Conservation (phyloP, 1,139 yeast species). For the Yamadazyma atmosphaerica region DNA sequence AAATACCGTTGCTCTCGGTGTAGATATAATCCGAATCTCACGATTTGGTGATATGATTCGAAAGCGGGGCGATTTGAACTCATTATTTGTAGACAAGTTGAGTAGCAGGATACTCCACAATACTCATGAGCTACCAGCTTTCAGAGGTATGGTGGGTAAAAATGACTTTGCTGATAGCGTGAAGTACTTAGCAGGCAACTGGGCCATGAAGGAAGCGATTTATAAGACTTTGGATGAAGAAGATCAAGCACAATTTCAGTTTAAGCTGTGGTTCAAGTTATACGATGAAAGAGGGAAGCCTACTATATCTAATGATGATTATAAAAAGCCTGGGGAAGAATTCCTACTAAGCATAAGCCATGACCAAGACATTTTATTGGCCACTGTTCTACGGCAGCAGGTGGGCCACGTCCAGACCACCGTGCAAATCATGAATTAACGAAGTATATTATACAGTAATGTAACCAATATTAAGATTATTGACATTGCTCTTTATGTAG, state of each 20-base stretch:
- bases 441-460: no score
- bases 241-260: conserved; percentile 53
- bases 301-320: conserved; percentile 29
- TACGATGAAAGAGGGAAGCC: conserved; percentile 44
- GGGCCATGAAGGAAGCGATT: conserved; percentile 80
- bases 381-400: conserved; percentile 50
- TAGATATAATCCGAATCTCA: conserved; percentile 54
- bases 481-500: not conserved
- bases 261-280: conserved; percentile 61
- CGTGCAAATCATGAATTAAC: conserved; percentile 3
- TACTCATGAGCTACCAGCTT: conserved; percentile 39
- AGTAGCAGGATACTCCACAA: conserved; percentile 53
- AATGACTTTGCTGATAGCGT: conserved; percentile 25
- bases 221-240: conserved; percentile 55
- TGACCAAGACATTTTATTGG: conserved; percentile 57
- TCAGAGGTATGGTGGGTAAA: conserved; percentile 18
- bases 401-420: conserved; percentile 4
- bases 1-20: conserved; percentile 52
- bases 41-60: conserved; percentile 49
- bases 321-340: conserved; percentile 35
- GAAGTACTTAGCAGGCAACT: conserved; percentile 52
- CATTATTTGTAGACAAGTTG: conserved; percentile 37
- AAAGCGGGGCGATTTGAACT: conserved; percentile 20
- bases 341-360: conserved; percentile 63
- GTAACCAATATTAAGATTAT: no score